Evolutionary conservation across 2,329 filamentous ascomycete species (phyloP).

Genomic region (Alternaria conjuncta): DNA sequence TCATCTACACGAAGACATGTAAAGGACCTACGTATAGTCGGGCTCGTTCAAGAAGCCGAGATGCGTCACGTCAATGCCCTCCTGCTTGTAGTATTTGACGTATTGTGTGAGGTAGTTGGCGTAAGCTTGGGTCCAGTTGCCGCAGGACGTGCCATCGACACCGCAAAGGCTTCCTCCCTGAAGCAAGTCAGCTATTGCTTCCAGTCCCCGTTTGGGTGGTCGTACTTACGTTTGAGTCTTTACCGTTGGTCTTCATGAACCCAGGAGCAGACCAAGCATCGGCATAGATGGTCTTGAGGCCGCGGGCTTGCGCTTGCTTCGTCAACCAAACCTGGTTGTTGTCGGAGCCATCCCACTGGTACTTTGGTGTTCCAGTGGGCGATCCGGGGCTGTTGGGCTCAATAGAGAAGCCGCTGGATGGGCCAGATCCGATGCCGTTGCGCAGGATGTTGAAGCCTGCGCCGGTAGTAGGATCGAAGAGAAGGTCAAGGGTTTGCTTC

Average conservation of each 20-base stretch:
- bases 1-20: background rate
- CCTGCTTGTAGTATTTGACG: background rate
- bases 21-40: background rate
- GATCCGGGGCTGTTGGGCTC: background rate
- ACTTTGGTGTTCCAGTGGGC: background rate
- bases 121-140: background rate
- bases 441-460: background rate
- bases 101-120: background rate
- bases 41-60: background rate
- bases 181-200: background rate
- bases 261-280: background rate
- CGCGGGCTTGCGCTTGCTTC: background rate
- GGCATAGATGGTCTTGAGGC: background rate
- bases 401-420: background rate
- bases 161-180: background rate
- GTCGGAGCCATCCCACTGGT: background rate
- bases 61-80: background rate
- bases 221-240: background rate
- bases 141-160: background rate
- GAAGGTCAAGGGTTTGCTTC: background rate
- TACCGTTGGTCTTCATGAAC: background rate
- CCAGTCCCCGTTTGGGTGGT: background rate
- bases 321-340: background rate
- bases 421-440: background rate
- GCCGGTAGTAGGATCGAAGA: background rate